A percentile compares a stretch with the other conserved stretches of the same genome.
These are phyloP conservation scores for Isoetes taiwanensis DNA, from an alignment of 75 land plant genomes.

Conservation along the genomic window DNA sequence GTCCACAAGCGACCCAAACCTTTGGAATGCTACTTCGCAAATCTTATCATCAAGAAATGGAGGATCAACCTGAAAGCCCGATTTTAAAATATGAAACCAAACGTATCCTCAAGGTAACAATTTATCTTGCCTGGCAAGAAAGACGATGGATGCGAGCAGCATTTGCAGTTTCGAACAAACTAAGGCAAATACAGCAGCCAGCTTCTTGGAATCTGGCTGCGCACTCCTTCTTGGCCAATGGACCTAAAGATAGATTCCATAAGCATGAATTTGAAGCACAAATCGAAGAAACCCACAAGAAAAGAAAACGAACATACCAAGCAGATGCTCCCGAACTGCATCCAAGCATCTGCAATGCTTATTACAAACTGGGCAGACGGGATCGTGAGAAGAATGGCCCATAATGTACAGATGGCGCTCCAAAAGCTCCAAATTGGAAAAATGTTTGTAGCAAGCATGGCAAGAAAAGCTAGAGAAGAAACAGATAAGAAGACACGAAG, in stretches of 20 bases:
- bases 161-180: slow-evolving; percentile 24
- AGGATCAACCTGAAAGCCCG: slow-evolving; percentile 8
- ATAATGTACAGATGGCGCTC: slow-evolving; percentile 53
- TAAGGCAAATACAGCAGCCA: slow-evolving; percentile 54
- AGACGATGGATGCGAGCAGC: slow-evolving; percentile 24
- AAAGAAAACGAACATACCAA: slow-evolving; percentile 20
- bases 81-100: background rate
- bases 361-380: slow-evolving; percentile 49
- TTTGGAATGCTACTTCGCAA: background rate
- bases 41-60: background rate
- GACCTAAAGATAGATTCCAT: slow-evolving; percentile 22
- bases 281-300: background rate
- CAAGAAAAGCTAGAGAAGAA: too few relatives aligned
- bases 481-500: too few relatives aligned
- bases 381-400: slow-evolving; percentile 67
- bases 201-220: slow-evolving; percentile 27
- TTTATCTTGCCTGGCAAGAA: background rate
- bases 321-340: slow-evolving; percentile 62
- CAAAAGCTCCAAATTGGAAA: slow-evolving; percentile 44
- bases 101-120: background rate
- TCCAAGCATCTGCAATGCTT: slow-evolving; percentile 67
- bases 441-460: slow-evolving; percentile 68
- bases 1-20: background rate
- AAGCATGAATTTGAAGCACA: background rate
- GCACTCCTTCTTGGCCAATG: slow-evolving; percentile 45